Conservation (phyloP, 345 rosid genomes). For the Pugionium cornutum region DNA sequence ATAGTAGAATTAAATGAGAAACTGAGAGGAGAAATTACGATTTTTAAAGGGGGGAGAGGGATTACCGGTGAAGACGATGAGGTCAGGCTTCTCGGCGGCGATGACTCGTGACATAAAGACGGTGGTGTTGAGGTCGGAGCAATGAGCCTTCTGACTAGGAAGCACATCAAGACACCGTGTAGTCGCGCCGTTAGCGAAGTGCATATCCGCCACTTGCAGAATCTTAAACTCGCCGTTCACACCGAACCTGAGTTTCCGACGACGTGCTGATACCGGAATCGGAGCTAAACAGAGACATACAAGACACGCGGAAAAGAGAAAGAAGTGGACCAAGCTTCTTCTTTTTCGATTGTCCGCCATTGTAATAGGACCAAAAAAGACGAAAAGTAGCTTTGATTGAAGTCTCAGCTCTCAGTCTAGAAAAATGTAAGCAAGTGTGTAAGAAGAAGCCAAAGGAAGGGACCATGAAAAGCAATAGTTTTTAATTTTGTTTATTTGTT, state of each 20-base stretch:
- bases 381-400: neutral
- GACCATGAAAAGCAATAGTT: slow-evolving; percentile 1
- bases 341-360: slow-evolving; percentile 31
- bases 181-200: slow-evolving; percentile 68
- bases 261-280: slow-evolving; percentile 18
- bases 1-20: neutral
- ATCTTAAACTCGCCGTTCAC: slow-evolving; percentile 70
- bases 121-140: slow-evolving; percentile 92
- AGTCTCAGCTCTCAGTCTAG: neutral
- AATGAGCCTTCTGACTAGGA: slow-evolving; percentile 48
- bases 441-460: neutral
- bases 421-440: neutral
- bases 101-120: slow-evolving; percentile 69
- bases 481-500: neutral
- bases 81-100: slow-evolving; percentile 79
- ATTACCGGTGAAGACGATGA: slow-evolving; percentile 92
- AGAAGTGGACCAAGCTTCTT: neutral
- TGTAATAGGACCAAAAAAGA: neutral
- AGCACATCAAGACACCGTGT: slow-evolving; percentile 60
- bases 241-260: slow-evolving; percentile 54
- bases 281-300: slow-evolving; percentile 33
- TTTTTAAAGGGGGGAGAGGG: too few relatives aligned
- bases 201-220: slow-evolving; percentile 95
- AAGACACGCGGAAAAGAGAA: slow-evolving; percentile 7
- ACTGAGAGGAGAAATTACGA: neutral